Evolutionary conservation across 2,329 filamentous ascomycete species (phyloP).

Genomic region (Apiospora marii): DNA sequence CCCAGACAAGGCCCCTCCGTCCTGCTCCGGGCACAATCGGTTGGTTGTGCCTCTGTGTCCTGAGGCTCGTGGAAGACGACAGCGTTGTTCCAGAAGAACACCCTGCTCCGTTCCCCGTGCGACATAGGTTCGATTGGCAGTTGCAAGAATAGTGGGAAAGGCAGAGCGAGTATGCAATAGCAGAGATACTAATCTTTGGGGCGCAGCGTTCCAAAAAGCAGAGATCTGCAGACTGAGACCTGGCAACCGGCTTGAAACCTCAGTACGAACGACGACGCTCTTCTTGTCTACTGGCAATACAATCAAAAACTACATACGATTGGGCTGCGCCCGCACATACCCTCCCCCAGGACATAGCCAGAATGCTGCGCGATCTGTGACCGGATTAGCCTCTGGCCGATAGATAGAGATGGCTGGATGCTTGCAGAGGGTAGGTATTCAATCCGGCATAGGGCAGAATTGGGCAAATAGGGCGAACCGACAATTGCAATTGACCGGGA

Average conservation of each 20-base stretch:
- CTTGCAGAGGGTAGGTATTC: slow-evolving; percentile 11
- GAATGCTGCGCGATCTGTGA: slow-evolving; percentile 38
- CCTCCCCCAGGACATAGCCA: neutral
- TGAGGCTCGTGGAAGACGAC: slow-evolving; percentile 18
- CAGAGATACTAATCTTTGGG: slow-evolving; percentile 18
- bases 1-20: neutral
- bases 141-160: slow-evolving; percentile 18
- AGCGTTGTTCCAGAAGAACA: slow-evolving; percentile 26
- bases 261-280: slow-evolving; percentile 19
- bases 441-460: neutral
- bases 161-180: slow-evolving; percentile 7
- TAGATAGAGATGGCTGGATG: slow-evolving; percentile 27
- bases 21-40: slow-evolving; percentile 3
- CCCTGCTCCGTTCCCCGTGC: neutral
- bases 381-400: slow-evolving; percentile 43
- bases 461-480: neutral
- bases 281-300: neutral
- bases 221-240: slow-evolving; percentile 53
- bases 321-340: neutral
- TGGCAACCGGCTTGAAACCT: slow-evolving; percentile 50
- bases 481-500: slow-evolving; percentile 11
- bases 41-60: neutral
- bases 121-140: neutral
- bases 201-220: slow-evolving; percentile 35
- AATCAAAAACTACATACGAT: too few species aligned